phyloP scores from a whole-genome alignment of 2,329 filamentous ascomycete genomes.

The Fusarium guadeloupense region DNA sequence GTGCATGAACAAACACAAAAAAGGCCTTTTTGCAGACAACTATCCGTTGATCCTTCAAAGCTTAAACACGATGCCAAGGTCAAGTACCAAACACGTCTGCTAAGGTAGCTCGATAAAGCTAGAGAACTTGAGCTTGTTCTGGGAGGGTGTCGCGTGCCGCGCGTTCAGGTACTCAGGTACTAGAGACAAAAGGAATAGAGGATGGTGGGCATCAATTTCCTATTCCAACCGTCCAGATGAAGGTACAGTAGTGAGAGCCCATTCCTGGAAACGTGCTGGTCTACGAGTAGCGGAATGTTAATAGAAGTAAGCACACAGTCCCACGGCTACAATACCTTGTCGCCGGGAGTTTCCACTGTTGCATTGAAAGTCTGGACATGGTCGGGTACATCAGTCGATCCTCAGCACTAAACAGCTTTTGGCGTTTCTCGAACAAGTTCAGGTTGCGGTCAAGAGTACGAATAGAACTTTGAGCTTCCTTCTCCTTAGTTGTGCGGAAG shows the following conservation, averaged over 20 bases:
- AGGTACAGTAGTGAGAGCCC: background rate
- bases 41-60: background rate
- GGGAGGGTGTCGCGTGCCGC: conserved; percentile 31
- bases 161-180: conserved; percentile 28
- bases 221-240: background rate
- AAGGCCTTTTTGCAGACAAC: background rate
- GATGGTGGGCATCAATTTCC: background rate
- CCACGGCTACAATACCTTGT: conserved; percentile 3
- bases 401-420: conserved; percentile 7
- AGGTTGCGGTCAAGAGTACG: background rate
- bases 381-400: conserved; percentile 25
- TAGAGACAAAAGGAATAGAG: conserved; percentile 8
- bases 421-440: conserved; percentile 5
- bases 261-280: background rate
- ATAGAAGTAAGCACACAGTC: background rate
- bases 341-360: conserved; percentile 24
- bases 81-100: background rate
- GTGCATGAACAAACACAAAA: background rate
- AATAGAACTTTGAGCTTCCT: background rate
- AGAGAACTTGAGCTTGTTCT: conserved; percentile 2
- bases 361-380: background rate
- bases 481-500: too few species aligned
- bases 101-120: background rate
- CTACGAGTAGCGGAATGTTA: background rate
- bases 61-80: background rate